phyloP scores from a whole-genome alignment of 805 yeast genomes.

The Nakazawaea sp. region DNA sequence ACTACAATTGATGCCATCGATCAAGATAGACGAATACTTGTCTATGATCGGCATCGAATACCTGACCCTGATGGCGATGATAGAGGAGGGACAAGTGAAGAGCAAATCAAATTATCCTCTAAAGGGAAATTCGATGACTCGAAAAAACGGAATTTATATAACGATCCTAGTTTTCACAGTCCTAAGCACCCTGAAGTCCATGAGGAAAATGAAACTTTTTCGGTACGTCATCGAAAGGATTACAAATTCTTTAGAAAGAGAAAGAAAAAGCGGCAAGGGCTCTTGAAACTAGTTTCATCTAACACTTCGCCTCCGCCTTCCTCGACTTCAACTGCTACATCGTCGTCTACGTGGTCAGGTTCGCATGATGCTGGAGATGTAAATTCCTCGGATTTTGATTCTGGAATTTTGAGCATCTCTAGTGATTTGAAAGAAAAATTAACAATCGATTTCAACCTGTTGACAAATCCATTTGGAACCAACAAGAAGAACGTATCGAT shows the following conservation, averaged over 20 bases:
- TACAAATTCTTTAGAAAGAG: constrained; percentile 5
- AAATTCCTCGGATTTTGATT: constrained; percentile 1
- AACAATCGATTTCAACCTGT: constrained; percentile 16
- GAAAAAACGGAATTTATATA: constrained; percentile 1
- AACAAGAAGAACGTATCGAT: not conserved
- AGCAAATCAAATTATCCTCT: not conserved
- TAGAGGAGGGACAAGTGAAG: not conserved
- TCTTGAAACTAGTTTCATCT: not conserved
- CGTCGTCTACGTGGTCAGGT: not conserved
- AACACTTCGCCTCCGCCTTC: not conserved
- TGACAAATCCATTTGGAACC: not conserved
- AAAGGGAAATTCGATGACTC: not conserved
- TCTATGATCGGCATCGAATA: constrained; percentile 2
- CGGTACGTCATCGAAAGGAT: constrained; percentile 1
- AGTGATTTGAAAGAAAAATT: not conserved
- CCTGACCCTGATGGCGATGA: constrained; percentile 1
- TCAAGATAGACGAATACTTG: constrained; percentile 4
- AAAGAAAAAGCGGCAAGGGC: not conserved
- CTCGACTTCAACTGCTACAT: not conserved
- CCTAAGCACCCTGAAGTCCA: not conserved
- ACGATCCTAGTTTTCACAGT: not conserved
- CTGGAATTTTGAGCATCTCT: not conserved
- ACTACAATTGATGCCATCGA: constrained; percentile 1
- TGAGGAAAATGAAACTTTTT: not conserved
- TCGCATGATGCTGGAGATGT: not conserved